phyloP scores from a whole-genome alignment of 257 asterid species.

The Anisodus tanguticus region DNA sequence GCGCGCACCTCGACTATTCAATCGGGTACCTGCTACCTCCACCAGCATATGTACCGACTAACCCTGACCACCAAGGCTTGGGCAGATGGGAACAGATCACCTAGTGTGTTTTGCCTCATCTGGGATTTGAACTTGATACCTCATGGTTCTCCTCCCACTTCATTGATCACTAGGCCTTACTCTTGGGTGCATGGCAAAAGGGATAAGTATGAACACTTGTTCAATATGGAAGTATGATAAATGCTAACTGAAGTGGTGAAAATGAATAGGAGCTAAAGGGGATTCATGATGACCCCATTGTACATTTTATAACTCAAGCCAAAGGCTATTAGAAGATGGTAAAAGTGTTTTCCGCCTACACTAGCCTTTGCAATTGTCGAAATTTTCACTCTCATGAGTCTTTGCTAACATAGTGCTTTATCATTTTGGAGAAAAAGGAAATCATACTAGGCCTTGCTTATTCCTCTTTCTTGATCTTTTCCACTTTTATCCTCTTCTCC shows the following conservation, averaged over 20 bases:
- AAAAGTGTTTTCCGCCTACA: not conserved
- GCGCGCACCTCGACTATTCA: not conserved
- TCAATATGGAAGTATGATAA: not conserved
- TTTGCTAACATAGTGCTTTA: not conserved
- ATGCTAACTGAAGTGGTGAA: not conserved
- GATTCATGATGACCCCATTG: not conserved
- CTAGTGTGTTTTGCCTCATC: too few species aligned
- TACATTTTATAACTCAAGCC: not conserved
- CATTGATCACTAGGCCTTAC: not conserved
- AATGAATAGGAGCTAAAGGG: not conserved
- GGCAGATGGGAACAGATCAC: not conserved
- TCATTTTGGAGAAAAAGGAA: conserved; percentile 1
- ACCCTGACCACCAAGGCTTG: not conserved
- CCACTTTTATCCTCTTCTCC: conserved; percentile 18
- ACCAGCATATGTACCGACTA: not conserved
- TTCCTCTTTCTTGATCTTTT: conserved; percentile 30
- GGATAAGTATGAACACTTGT: not conserved
- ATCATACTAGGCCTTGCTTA: conserved; percentile 15
- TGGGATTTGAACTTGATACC: not conserved
- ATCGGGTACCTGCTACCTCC: too few species aligned
- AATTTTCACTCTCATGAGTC: not conserved
- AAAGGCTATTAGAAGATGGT: not conserved
- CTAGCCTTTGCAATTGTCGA: not conserved
- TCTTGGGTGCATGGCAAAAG: not conserved
- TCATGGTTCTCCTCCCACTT: not conserved